Evolutionary conservation across 2,329 filamentous ascomycete genomes (phyloP).

Genomic region (Fusarium pseudocircinatum): DNA sequence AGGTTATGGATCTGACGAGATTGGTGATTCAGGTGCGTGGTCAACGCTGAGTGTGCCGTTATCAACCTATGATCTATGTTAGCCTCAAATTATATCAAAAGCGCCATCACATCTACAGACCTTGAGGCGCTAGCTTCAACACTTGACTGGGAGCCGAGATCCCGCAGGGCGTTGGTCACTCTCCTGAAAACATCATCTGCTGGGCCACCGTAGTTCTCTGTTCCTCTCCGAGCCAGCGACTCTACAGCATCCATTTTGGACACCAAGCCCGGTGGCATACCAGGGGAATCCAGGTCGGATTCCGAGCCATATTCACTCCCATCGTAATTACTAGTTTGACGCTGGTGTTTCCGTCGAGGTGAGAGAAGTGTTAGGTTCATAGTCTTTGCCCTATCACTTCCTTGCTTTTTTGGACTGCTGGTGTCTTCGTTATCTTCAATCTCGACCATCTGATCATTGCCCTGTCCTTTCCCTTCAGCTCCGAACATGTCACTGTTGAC

Average conservation of each 20-base stretch:
- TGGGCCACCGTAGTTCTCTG: conserved; percentile 72
- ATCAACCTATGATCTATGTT: conserved; percentile 66
- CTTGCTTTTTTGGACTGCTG: conserved; percentile 21
- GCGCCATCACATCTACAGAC: conserved; percentile 51
- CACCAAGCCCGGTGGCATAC: conserved; percentile 72
- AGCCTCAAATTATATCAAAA: conserved; percentile 7
- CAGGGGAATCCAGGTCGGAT: conserved; percentile 74
- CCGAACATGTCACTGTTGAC: conserved; percentile 38
- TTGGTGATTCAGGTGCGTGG: conserved; percentile 79
- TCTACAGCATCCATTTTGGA: conserved; percentile 78
- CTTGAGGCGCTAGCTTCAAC: conserved; percentile 78
- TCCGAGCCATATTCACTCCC: conserved; percentile 80
- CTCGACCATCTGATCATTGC: conserved; percentile 20
- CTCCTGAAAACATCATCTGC: conserved; percentile 74
- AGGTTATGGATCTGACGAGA: conserved; percentile 79
- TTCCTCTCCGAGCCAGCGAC: conserved; percentile 71
- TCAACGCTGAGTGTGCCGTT: conserved; percentile 78
- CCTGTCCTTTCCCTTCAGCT: conserved; percentile 3
- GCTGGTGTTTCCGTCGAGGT: conserved; percentile 58
- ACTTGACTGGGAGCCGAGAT: conserved; percentile 76
- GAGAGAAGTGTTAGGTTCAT: conserved; percentile 58
- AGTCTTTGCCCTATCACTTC: conserved; percentile 46
- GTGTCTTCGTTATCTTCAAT: conserved; percentile 11
- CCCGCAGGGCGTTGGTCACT: conserved; percentile 74
- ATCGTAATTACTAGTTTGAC: conserved; percentile 70